These are phyloP conservation scores for Fusarium sp. DNA, from an alignment of 2,329 filamentous ascomycete species.

Conservation along the genomic window DNA sequence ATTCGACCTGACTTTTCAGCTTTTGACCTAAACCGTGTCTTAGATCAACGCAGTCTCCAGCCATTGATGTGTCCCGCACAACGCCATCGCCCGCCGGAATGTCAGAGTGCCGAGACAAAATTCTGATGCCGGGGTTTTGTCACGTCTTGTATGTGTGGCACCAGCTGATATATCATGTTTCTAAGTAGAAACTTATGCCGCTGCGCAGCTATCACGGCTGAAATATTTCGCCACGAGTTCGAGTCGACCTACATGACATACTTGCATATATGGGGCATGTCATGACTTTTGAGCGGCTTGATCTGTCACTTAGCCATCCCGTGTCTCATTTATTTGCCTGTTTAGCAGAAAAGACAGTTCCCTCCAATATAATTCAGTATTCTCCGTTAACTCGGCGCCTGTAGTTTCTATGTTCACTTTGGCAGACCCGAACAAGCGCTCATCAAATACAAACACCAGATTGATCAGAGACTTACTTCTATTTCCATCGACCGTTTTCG, in stretches of 20 bases:
- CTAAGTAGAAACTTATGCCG: rapidly evolving
- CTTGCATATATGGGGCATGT: background rate
- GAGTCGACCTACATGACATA: rapidly evolving
- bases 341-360: background rate
- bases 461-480: rapidly evolving
- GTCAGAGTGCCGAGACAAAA: background rate
- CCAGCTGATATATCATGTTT: rapidly evolving
- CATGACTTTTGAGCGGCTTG: rapidly evolving
- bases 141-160: background rate
- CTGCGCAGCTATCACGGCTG: background rate
- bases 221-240: too few species aligned
- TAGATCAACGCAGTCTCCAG: background rate
- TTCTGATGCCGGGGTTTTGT: rapidly evolving
- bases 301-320: rapidly evolving
- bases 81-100: background rate
- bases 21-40: background rate
- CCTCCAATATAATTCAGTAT: too few species aligned
- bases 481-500: background rate
- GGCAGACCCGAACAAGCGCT: rapidly evolving
- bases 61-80: background rate
- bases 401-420: too few species aligned
- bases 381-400: too few species aligned
- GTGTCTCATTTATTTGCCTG: background rate
- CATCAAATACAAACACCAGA: rapidly evolving
- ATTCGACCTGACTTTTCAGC: rapidly evolving